Evolutionary conservation across 768 basidiomycete genomes (phyloP), one percentile per base, ranked within the genome.

Genomic region (Mrakia frigida): DNA sequence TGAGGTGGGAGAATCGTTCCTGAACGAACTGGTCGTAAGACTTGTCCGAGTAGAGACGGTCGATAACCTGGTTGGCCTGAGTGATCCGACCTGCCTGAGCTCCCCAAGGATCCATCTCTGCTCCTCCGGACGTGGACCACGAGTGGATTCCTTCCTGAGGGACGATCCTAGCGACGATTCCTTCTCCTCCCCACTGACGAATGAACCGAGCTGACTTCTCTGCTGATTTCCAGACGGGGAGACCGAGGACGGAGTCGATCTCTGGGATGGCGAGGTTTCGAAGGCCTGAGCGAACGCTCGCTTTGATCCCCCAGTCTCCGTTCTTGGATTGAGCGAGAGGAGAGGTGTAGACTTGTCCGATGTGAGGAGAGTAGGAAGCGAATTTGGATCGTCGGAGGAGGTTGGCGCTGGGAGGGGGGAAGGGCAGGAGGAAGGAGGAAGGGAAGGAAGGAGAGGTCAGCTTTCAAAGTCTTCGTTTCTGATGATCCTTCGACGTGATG

Each of bases 221-320:
- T 46, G 71, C 70, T 16, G 65, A 67, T 46, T 77, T 77, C 71
- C 71, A 77, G 0, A 73, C 71, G 31, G 76, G 71, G 33, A 77
- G 37, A 41, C 76, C 76, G 65, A 77, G 76, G 43, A 41, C 52
- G 28, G 70, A 72, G 28, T 77, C 76, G 63, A 77, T 70, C 63
- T 77, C 76, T 3, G 76, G 71, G 53, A 77, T 63, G 70, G 76
- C 71, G 39, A 77, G 43, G 71, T 53, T 41, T 11, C 28, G 25
- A 28, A 73, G 25, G 21, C n/a, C 3, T 7, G n/a, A 9, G 1
- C 61, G 59, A 7, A 73, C 4, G 28, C 13, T 2, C 33, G 72
- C 25, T 53, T 77, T 77, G 71, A 73, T n/a, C 21, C 76, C 76
- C 76, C 76, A 77, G 72, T 77, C 76, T 53, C 63, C 61, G 33